Conservation (phyloP, 192 early-diverging fungal species). For the Borealophlyctis nickersoniae region DNA sequence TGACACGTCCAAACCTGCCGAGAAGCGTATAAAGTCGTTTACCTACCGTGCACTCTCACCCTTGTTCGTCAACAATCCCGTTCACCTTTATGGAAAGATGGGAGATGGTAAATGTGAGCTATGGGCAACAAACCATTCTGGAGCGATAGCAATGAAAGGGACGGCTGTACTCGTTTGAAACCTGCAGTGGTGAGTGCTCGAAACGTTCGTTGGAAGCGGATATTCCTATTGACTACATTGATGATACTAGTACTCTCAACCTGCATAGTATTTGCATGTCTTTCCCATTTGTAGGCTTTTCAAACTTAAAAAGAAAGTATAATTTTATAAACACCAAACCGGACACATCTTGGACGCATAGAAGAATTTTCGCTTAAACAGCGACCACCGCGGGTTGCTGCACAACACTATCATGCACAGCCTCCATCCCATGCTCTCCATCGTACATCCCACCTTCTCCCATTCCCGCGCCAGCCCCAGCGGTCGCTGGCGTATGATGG, state of each 20-base stretch:
- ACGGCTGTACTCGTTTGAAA: constrained; percentile 38
- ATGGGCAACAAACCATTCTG: constrained; percentile 65
- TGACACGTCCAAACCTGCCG: constrained; percentile 36
- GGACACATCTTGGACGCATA: not conserved
- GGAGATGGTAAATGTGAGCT: constrained; percentile 52
- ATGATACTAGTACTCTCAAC: too few relatives aligned
- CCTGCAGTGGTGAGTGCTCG: too few relatives aligned
- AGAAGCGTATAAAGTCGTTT: constrained; percentile 53
- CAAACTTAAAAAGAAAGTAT: not conserved
- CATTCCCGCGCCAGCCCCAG: not conserved
- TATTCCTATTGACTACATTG: too few relatives aligned
- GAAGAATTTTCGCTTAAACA: not conserved
- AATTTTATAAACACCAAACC: not conserved
- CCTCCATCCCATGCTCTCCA: not conserved
- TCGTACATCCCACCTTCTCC: not conserved
- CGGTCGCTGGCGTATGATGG: not conserved
- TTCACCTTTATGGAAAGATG: constrained; percentile 52
- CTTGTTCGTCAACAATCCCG: constrained; percentile 53
- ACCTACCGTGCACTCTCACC: constrained; percentile 70
- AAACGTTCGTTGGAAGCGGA: too few relatives aligned
- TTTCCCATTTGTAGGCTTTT: too few relatives aligned
- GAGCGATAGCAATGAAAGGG: constrained; percentile 72
- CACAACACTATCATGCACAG: not conserved
- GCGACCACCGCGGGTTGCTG: not conserved
- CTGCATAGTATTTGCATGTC: too few relatives aligned